Percentiles rank a stretch among this genome's conserved stretches.
Evolutionary conservation across 1,139 yeast species (phyloP).

Genomic region (Kurtzmaniella quercitrusa): DNA sequence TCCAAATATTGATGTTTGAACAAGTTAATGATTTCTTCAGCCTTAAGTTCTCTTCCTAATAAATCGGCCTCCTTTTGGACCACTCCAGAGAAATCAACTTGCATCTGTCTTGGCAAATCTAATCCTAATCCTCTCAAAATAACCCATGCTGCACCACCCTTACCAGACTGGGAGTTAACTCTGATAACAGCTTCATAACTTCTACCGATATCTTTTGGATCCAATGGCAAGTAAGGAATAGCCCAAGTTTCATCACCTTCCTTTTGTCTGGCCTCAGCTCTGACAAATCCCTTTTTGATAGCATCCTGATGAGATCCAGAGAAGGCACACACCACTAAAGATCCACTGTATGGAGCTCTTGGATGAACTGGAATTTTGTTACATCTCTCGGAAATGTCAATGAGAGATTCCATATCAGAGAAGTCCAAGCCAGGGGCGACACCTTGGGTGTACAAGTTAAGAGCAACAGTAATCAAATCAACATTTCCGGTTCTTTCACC

Average conservation of each 20-base stretch:
- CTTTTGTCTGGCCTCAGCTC: slow-evolving; percentile 22
- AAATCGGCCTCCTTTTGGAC: slow-evolving; percentile 41
- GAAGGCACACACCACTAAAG: slow-evolving; percentile 47
- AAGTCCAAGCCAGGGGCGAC: slow-evolving; percentile 43
- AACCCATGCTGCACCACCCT: slow-evolving; percentile 52
- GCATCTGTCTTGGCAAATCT: slow-evolving; percentile 46
- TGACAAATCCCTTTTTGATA: slow-evolving; percentile 43
- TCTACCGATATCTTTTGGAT: slow-evolving; percentile 47
- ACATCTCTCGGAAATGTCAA: slow-evolving; percentile 43
- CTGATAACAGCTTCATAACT: slow-evolving; percentile 50
- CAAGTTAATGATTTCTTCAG: slow-evolving; percentile 37
- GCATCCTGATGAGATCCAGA: slow-evolving; percentile 52
- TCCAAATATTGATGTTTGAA: slow-evolving; percentile 34
- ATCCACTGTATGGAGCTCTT: slow-evolving; percentile 48
- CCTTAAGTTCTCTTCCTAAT: slow-evolving; percentile 43
- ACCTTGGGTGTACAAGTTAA: slow-evolving; percentile 47
- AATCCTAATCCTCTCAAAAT: slow-evolving; percentile 44
- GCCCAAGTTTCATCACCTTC: slow-evolving; percentile 31
- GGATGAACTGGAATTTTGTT: slow-evolving; percentile 46
- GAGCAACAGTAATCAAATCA: slow-evolving; percentile 45
- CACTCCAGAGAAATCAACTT: slow-evolving; percentile 37
- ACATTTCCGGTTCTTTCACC: slow-evolving; percentile 52
- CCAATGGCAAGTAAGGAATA: slow-evolving; percentile 47
- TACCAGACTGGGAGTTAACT: slow-evolving; percentile 49
- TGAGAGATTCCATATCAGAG: slow-evolving; percentile 36